Base-by-base conservation (phyloP, 106 monocot genomes). In the Amphibolis antarctica region DNA sequence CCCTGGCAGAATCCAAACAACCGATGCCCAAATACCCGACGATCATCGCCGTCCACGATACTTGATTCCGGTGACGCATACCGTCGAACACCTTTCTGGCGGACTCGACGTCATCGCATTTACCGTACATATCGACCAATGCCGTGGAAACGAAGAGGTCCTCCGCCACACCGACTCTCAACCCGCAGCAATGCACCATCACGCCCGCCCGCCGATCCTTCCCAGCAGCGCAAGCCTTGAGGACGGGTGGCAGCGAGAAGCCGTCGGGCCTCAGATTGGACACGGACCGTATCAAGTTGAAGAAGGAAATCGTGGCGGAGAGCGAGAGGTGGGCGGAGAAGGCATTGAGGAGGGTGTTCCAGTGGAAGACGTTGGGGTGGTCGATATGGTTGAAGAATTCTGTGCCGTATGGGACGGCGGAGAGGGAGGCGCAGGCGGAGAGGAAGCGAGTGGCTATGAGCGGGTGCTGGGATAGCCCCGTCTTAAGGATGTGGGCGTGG, bases 41-140 rank as follows among this genome's bases (percentile, higher is more conserved):
- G 9, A 88, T 27, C 77, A 92, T 76, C 9, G 88, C 72, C 0
- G 92, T 92, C 82, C 84, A 85, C 36, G 82, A 70, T 0, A 88
- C 82, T 68, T 59, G 71, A 66, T 74, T 92, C 14, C 62, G 65
- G 18, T 13, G 13, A 2, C 1, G 18, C 80, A 88, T 88, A 15
- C 77, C 63, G 24, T 80, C 71, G 19, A 92, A 92, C 18, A 92
- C 51, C 52, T 60, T 69, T 57, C 73, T 26, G 1, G 88, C 80
- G 22, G 73, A 75, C 14, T 17, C 29, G 4, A 85, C 14, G 18
- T 64, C 42, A 0, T 55, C 20, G 54, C 78, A 88, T 44, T 79
- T 82, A 9, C 82, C 82, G 19, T 93, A 88, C 46, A 93, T 69
- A 43, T 85, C 65, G 27, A 93, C 68, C 53, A 93, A 64, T 10